These are phyloP conservation scores for Fusarium brachygibbosum DNA, from an alignment of 2,329 filamentous ascomycete species.

Conservation along the genomic window DNA sequence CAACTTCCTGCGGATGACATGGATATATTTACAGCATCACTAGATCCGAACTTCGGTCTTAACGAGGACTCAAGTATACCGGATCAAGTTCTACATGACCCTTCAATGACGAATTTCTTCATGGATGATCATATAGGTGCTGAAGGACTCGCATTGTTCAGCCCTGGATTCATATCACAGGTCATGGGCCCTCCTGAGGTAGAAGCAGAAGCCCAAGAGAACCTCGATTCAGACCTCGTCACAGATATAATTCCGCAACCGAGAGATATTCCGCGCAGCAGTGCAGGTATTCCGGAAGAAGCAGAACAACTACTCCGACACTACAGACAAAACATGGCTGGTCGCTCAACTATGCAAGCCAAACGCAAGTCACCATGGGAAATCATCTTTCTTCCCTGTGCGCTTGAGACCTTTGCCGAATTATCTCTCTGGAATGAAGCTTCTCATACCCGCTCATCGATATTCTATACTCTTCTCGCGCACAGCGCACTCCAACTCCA, in stretches of 20 bases:
- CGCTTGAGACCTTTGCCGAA: constrained; percentile 58
- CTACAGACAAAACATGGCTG: constrained; percentile 48
- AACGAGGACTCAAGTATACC: constrained; percentile 3
- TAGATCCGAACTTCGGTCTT: constrained; percentile 30
- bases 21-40: constrained; percentile 38
- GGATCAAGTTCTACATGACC: constrained; percentile 29
- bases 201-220: neutral
- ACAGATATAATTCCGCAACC: constrained; percentile 10
- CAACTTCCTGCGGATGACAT: constrained; percentile 38
- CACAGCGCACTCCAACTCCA: constrained; percentile 60
- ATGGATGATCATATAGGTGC: constrained; percentile 41
- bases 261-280: neutral
- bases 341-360: constrained; percentile 46
- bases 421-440: constrained; percentile 57
- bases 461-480: constrained; percentile 57
- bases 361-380: constrained; percentile 60
- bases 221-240: neutral
- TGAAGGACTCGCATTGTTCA: constrained; percentile 42
- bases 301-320: constrained; percentile 49
- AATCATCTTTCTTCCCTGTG: constrained; percentile 58
- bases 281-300: constrained; percentile 35
- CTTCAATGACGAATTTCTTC: constrained; percentile 34
- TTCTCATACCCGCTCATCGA: constrained; percentile 55
- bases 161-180: constrained; percentile 42
- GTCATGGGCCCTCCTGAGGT: constrained; percentile 33